A percentile compares a stretch with the other conserved stretches of the same genome.
These are phyloP conservation scores for Chrysosphaeria jannelii DNA, from an alignment of 2,329 filamentous ascomycete species.

Conservation along the genomic window DNA sequence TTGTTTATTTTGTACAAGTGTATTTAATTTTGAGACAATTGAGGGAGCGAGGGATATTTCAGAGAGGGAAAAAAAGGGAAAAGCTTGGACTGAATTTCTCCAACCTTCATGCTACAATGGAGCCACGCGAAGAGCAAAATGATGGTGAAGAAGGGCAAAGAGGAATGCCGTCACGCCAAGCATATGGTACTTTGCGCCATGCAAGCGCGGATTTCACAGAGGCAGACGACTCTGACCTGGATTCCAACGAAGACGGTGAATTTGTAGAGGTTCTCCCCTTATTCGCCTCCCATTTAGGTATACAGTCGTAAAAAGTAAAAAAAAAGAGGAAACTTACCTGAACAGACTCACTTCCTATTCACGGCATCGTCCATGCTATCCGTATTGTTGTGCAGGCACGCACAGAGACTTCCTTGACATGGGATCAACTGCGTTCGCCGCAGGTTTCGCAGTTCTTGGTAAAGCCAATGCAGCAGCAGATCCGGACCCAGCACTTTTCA, in stretches of 20 bases:
- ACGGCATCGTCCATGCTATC: constrained; percentile 71
- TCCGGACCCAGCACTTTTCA: constrained; percentile 56
- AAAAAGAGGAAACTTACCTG: too few relatives aligned
- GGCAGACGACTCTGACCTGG: constrained; percentile 21
- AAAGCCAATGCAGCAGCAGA: constrained; percentile 82
- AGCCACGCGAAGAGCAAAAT: too few relatives aligned
- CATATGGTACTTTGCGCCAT: constrained; percentile 15
- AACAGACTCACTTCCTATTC: constrained; percentile 58
- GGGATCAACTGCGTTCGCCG: constrained; percentile 86
- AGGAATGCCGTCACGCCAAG: too few relatives aligned
- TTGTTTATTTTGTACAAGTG: too few relatives aligned
- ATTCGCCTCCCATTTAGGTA: constrained; percentile 49
- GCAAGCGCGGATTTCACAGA: constrained; percentile 36
- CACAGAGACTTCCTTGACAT: constrained; percentile 75
- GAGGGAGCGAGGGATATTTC: too few relatives aligned
- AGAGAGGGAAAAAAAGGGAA: too few relatives aligned
- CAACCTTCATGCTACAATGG: too few relatives aligned
- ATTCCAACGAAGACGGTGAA: constrained; percentile 11
- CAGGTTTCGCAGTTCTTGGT: constrained; percentile 88
- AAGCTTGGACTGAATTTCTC: too few relatives aligned
- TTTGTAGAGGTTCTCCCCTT: constrained; percentile 38
- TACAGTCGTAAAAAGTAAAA: too few relatives aligned
- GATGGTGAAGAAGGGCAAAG: too few relatives aligned
- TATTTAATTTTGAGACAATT: too few relatives aligned
- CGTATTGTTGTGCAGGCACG: constrained; percentile 56